Conservation (phyloP, 371 early-diverging fungal species). For the Syncephalis fuscata region DNA sequence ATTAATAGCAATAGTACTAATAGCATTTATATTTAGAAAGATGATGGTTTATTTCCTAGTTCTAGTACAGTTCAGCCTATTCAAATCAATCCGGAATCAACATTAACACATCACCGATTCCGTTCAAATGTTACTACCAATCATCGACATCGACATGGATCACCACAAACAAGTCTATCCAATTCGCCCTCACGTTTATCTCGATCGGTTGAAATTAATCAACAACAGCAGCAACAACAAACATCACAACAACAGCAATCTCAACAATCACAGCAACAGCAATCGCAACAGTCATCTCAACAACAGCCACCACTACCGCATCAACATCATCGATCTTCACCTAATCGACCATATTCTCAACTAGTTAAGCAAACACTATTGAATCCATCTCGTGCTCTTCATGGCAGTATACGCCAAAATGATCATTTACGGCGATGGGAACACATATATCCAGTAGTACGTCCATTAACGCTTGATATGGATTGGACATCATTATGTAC, state of each 20-base stretch:
- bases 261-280: not conserved
- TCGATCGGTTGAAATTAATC: slow-evolving; percentile 12
- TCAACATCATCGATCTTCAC: no score
- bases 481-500: slow-evolving; percentile 77
- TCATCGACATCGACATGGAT: slow-evolving; percentile 8
- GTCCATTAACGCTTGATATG: slow-evolving; percentile 14
- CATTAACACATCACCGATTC: no score
- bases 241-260: slow-evolving; percentile 2
- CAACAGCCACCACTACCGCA: not conserved
- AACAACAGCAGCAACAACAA: slow-evolving; percentile 5
- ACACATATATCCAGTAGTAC: slow-evolving; percentile 41
- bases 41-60: slow-evolving; percentile 28
- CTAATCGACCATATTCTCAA: no score
- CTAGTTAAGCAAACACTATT: slow-evolving; percentile 20
- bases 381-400: slow-evolving; percentile 57
- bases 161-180: slow-evolving; percentile 8
- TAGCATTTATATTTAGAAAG: slow-evolving; percentile 12
- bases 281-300: not conserved
- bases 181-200: slow-evolving; percentile 13
- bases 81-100: slow-evolving; percentile 5
- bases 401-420: slow-evolving; percentile 34
- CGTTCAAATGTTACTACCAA: not conserved
- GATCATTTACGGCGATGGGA: slow-evolving; percentile 67
- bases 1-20: no score
- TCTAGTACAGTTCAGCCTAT: slow-evolving; percentile 45